phyloP scores from a whole-genome alignment of 2,329 filamentous ascomycete genomes.

The Incumbomyces lentus region DNA sequence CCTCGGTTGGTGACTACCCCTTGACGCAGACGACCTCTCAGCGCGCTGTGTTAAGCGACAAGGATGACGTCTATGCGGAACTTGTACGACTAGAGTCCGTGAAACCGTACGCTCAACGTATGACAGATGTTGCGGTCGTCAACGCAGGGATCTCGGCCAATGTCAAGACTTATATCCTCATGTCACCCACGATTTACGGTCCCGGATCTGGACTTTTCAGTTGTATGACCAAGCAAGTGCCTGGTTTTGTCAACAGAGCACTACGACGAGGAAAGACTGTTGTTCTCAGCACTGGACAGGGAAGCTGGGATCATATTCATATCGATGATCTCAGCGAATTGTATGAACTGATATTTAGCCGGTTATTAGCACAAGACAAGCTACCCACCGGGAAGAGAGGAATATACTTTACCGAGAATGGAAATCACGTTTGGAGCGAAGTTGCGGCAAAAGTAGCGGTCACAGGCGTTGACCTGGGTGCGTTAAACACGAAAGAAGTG shows the following conservation, averaged over 20 bases:
- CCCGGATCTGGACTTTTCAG: slow-evolving; percentile 34
- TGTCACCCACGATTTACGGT: slow-evolving; percentile 41
- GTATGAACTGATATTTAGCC: slow-evolving; percentile 28
- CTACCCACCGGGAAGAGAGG: no score
- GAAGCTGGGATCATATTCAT: slow-evolving; percentile 36
- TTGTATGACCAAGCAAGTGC: slow-evolving; percentile 22
- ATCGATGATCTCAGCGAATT: slow-evolving; percentile 35
- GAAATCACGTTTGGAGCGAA: no score
- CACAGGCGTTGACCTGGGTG: no score
- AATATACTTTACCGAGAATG: no score
- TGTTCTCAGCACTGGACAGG: slow-evolving; percentile 29
- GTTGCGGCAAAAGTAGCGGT: no score
- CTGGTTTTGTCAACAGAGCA: slow-evolving; percentile 23
- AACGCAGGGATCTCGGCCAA: slow-evolving; percentile 29
- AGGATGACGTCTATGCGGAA: slow-evolving; percentile 36
- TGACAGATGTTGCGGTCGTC: slow-evolving; percentile 35
- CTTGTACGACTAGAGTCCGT: slow-evolving; percentile 29
- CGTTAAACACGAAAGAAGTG: no score
- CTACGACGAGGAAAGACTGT: slow-evolving; percentile 25
- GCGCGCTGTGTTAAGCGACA: slow-evolving; percentile 25
- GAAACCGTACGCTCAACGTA: slow-evolving; percentile 35
- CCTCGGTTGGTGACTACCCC: slow-evolving; percentile 29
- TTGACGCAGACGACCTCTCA: slow-evolving; percentile 14
- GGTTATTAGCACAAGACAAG: no score
- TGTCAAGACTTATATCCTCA: slow-evolving; percentile 38